Percentiles rank a stretch among this genome's conserved stretches.
These are phyloP conservation scores for Pilatotrama ljubarskyi DNA, from an alignment of 768 basidiomycete genomes.

Conservation along the genomic window DNA sequence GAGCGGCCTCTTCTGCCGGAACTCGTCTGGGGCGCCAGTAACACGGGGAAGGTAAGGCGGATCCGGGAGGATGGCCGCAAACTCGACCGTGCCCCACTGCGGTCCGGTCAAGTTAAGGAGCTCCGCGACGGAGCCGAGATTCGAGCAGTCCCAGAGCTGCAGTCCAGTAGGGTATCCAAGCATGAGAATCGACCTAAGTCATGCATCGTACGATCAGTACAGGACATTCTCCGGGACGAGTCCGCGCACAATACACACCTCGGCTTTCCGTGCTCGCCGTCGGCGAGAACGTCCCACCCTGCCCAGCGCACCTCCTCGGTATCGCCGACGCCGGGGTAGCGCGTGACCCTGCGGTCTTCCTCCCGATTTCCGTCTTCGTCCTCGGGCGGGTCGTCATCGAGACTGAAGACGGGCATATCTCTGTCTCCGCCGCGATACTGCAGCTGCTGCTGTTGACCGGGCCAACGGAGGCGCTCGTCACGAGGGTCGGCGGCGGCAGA, in stretches of 20 bases:
- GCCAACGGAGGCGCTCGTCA: background rate
- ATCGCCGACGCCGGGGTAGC: constrained; percentile 31
- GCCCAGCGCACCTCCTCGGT: constrained; percentile 46
- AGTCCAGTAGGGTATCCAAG: constrained; percentile 54
- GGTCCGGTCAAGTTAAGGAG: constrained; percentile 49
- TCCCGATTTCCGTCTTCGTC: constrained; percentile 7
- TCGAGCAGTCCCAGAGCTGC: constrained; percentile 64
- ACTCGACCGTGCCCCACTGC: constrained; percentile 37
- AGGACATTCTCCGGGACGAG: background rate
- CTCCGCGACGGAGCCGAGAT: constrained; percentile 51
- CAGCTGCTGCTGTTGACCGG: background rate
- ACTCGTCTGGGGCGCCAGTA: constrained; percentile 30
- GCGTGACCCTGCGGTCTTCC: constrained; percentile 15
- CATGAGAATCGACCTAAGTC: constrained; percentile 39
- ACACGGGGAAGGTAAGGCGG: constrained; percentile 13
- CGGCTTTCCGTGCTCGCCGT: constrained; percentile 7
- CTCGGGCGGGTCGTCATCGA: constrained; percentile 31
- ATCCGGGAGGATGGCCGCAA: constrained; percentile 45
- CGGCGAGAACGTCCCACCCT: constrained; percentile 40
- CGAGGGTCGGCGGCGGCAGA: constrained; percentile 1
- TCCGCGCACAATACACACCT: constrained; percentile 14
- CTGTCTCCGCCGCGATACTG: background rate
- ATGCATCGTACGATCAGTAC: constrained; percentile 31
- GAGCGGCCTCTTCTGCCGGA: constrained; percentile 34
- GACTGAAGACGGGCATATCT: constrained; percentile 24